These are phyloP conservation scores for Tuber microsphaerosporum DNA, from an alignment of 495 filamentous ascomycete genomes.

Conservation along the genomic window DNA sequence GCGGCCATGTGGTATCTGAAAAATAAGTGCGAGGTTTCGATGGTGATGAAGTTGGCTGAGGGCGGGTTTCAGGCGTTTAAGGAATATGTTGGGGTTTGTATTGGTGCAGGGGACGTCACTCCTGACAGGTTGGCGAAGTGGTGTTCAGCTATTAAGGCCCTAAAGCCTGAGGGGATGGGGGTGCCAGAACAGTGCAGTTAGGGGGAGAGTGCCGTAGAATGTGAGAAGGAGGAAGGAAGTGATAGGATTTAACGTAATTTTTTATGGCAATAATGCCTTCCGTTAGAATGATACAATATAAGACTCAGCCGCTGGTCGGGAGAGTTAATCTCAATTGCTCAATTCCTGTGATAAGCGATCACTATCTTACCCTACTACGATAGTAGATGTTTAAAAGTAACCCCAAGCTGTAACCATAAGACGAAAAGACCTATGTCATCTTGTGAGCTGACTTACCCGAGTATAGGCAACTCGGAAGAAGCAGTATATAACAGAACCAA, in stretches of 20 bases:
- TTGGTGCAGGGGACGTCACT: conserved; percentile 50
- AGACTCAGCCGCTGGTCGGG: not conserved
- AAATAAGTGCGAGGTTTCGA: conserved; percentile 53
- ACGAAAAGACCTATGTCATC: no score
- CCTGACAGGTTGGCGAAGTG: conserved; percentile 53
- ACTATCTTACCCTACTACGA: not conserved
- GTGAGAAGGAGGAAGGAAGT: not conserved
- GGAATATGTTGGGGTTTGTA: conserved; percentile 57
- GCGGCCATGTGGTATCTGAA: conserved; percentile 68
- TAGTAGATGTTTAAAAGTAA: not conserved
- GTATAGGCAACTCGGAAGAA: not conserved
- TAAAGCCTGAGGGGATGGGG: conserved; percentile 16
- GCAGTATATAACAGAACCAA: not conserved
- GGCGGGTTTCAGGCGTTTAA: conserved; percentile 54
- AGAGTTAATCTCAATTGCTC: not conserved
- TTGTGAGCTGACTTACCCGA: not conserved
- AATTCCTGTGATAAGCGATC: not conserved
- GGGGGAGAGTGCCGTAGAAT: not conserved
- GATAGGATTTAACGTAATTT: not conserved
- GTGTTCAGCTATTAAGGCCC: conserved; percentile 39
- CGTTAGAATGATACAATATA: not conserved
- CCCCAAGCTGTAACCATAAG: not conserved
- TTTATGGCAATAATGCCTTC: not conserved
- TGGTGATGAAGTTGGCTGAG: conserved; percentile 47
- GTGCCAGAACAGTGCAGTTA: not conserved